Base-by-base conservation (phyloP, 2,329 filamentous ascomycete genomes). In the Trichoderma endophyticum region DNA sequence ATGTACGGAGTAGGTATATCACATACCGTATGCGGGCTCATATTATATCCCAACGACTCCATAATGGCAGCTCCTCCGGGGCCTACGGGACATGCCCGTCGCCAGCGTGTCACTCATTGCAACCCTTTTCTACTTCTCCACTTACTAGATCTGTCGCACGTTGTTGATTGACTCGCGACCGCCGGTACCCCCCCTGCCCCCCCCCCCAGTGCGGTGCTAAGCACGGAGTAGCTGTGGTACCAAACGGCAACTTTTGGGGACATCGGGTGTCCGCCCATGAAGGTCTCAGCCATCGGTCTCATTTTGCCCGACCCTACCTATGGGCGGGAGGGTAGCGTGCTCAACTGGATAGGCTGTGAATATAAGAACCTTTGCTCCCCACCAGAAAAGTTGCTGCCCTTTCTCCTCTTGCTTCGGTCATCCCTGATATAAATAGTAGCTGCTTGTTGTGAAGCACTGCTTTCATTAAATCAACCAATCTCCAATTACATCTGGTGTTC, bases 151-250 rank as follows among this genome's bases (percentile, higher is more conserved):
- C 68, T 70, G 68, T 63, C 43, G 68, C 68, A 70, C 68, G 59
- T 71, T 64, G 68, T 63, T 71, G 68, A 71, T 63, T 71, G 68
- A 71, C 68, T 71, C 68, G 68, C 68, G 43, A 59, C 68, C 68
- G 60, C 68, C 56, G 60, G 39, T n/a, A 70, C n/a, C 69, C 61
- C 48, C 61, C 56, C 51, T 71, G 60, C 63, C 36, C 39, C 7
- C 59, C 7, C 59, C 36, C 69, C 61, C 61, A 43, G 51, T 60
- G 69, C 61, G 69, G 69, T 64, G 59, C 61, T 59, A 61, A 62
- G 34, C 21, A 68, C 65, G 48, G 51, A 71, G 59, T 32, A 54
- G 59, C 43, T 48, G 54, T 51, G 57, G 59, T 48, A 62, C 43
- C 57, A 36, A 54, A 32, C 63, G 28, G 65, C 57, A 63, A 34